Conservation (phyloP, 2,329 filamentous ascomycete species). For the Herpomyces periplanetae region DNA sequence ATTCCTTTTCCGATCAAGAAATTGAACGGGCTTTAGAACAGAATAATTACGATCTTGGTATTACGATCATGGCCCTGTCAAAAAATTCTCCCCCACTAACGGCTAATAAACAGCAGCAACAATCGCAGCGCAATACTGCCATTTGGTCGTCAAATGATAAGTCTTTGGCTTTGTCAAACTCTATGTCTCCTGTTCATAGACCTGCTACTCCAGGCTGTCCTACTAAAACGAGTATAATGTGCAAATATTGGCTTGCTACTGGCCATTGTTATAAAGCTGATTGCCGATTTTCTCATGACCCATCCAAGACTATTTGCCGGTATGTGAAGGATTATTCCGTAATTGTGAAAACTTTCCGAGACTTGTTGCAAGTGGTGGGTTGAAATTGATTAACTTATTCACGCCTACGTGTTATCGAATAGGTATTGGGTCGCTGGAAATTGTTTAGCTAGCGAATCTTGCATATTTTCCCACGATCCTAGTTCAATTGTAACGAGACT, state of each 20-base stretch:
- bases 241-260: constrained; percentile 81
- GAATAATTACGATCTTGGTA: constrained; percentile 70
- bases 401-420: constrained; percentile 5
- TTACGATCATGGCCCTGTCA: constrained; percentile 62
- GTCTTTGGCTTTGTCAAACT: constrained; percentile 48
- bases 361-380: constrained; percentile 1
- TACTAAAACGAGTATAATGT: constrained; percentile 52
- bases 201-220: constrained; percentile 36
- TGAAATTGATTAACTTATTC: constrained; percentile 3
- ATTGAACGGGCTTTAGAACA: constrained; percentile 60
- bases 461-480: constrained; percentile 88
- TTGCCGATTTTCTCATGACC: constrained; percentile 82
- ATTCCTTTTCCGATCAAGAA: constrained; percentile 61
- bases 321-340: constrained; percentile 13
- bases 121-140: constrained; percentile 9
- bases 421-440: constrained; percentile 91
- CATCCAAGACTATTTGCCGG: constrained; percentile 93
- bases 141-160: constrained; percentile 14
- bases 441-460: constrained; percentile 66
- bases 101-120: constrained; percentile 11
- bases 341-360: constrained; percentile 1
- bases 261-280: constrained; percentile 85
- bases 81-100: constrained; percentile 24
- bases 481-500: constrained; percentile 48
- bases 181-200: constrained; percentile 28